Base-by-base conservation (phyloP, 2,329 filamentous ascomycete species). In the Trichoderma atroviride region DNA sequence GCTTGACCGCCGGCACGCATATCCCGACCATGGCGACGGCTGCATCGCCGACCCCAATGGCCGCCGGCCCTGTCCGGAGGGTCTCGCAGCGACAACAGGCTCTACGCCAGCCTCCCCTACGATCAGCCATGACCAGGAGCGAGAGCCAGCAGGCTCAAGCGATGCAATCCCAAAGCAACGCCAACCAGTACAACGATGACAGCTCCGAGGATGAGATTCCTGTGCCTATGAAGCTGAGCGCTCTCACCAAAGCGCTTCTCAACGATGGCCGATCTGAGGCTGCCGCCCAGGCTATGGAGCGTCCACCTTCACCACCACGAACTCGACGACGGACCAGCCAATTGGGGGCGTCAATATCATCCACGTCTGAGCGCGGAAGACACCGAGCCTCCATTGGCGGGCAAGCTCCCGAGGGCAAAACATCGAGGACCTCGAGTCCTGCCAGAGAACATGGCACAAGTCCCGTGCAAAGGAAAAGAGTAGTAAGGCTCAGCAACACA, bases 141-240 rank as follows among this genome's bases (percentile, higher is more conserved):
- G 84, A 85, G 68, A 84, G 81, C 70, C 84, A 84, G 63, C 79
- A 81, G 10, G 77, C 76, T 11, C 73, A 77, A 22, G 72, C 77
- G 1, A 72, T 74, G 19, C 71, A 76, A 35, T 70, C 75, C 53
- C 74, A 78, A 69, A 72, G 76, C 61, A 80, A 83, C 62, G 73
- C 80, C 70, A 83, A 83, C 59, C 85, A 78, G 70, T 90, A 78
- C 70, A 73, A 78, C 73, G 90, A 92, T 74, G 94, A 97, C 77
- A 97, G 93, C 83, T 97, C 94, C 29, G 95, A 97, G 80, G 95
- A 97, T 76, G 95, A 97, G 80, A 92, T 96, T 33, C 92, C 92
- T 19, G 91, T 93, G 74, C 94, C 94, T 75, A 93, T 96, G 88
- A 96, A 96, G 82, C 91, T 97, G 78, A 97, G 94, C 78, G 94